phyloP scores from a whole-genome alignment of 2,329 filamentous ascomycete genomes.

The Ciborinia camelliae region DNA sequence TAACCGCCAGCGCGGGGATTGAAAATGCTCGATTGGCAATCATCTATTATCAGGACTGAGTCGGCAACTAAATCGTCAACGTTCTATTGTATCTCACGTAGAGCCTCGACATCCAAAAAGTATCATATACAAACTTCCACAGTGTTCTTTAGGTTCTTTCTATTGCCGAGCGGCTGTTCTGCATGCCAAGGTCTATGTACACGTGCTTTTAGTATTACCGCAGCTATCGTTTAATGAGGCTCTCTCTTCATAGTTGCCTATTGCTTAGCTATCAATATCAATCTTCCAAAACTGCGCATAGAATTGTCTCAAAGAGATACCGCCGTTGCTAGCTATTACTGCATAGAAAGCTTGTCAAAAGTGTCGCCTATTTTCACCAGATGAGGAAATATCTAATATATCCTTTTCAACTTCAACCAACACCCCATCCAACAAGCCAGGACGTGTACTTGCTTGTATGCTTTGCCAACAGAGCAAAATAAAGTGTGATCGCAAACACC shows the following conservation, averaged over 20 bases:
- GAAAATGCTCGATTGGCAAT: neutral
- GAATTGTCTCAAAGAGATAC: neutral
- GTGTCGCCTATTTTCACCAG: neutral
- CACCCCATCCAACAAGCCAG: constrained; percentile 21
- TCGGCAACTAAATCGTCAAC: neutral
- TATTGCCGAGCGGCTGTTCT: neutral
- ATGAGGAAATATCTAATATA: neutral
- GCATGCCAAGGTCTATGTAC: neutral
- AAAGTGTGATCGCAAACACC: constrained; percentile 69
- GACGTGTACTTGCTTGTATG: constrained; percentile 53
- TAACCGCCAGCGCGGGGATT: too few species aligned
- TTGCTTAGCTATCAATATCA: neutral
- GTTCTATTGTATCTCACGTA: too few species aligned
- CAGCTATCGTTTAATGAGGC: neutral
- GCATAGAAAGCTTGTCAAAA: neutral
- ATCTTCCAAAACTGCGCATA: neutral
- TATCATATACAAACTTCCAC: neutral
- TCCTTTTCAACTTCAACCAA: neutral
- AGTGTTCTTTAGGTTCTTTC: neutral
- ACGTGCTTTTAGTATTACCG: neutral
- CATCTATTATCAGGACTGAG: neutral
- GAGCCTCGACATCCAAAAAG: neutral
- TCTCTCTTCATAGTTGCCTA: neutral
- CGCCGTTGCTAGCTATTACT: neutral
- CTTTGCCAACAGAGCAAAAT: constrained; percentile 75